Base-by-base conservation (phyloP, 495 filamentous ascomycete genomes). In the Aspergillus funiculosus region DNA sequence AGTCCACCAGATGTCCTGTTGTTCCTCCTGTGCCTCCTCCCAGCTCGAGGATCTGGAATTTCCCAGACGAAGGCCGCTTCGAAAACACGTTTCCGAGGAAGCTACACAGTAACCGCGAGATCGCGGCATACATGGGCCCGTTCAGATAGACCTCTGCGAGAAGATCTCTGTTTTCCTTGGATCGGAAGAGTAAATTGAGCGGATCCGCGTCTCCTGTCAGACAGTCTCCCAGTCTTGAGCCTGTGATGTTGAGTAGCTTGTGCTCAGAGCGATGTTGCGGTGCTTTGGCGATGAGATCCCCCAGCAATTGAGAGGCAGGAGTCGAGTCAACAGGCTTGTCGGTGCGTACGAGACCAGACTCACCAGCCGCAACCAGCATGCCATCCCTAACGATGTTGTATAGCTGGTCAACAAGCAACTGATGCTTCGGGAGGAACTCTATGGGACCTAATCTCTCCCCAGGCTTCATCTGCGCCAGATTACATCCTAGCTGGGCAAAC, bases 11-110 rank as follows among this genome's bases (percentile, higher is more conserved):
- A n/a, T 20, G 22, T 14, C 29, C 17, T 1, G 43, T 38, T n/a
- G 43, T 34, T 13, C 11, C 14, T 1, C 43, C 43, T 2, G 69
- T 72, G 5, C 71, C 72, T 9, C 57, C 71, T 10, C 71, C 71
- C 17, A 75, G 47, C 38, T 74, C 70, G 1, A 74, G 51, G 27
- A 75, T 67, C 13, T 56, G 51, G 9, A 69, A 10, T 5, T 36
- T 10, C 7, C 31, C 25, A 15, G 2, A 19, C 3, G 17, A 1
- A 11, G 20, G 14, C 14, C 20, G 1, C 13, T n/a, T 25, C 6
- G 11, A 25, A 15, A 49, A 30, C 3, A 36, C 28, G 3, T 47
- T 29, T 13, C 14, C 28, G 6, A 58, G 30, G 14, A 48, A 58
- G n/a, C n/a, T 22, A 18, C 2, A 34, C 18, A 52, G 11, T n/a